Evolutionary conservation across 2,329 filamentous ascomycete species (phyloP), one percentile per base, ranked within the genome.

Genomic region (Apiospora saccharicola): DNA sequence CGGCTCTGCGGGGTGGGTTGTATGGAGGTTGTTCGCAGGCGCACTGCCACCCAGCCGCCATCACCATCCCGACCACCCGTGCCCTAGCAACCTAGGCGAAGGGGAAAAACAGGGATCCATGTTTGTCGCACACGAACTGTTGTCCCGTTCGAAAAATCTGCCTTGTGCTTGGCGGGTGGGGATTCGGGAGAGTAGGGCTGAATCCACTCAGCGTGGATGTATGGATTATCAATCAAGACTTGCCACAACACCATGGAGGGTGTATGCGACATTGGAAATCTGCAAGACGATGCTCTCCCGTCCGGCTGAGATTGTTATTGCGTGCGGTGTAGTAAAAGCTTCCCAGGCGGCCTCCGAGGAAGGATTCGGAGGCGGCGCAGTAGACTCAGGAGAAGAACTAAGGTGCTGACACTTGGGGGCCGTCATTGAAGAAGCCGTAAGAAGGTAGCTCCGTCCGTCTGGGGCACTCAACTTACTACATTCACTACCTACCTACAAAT

Each of bases 81-180:
- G 26, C 26, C 26, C 26, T 30, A 30, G 53, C 16, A 46, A 44
- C 43, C 26, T 57, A 41, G 14, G 13, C 46, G 46, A 41, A 37
- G 7, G 30, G 19, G 22, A 12, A 41, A 24, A 64, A 64, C 57
- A 64, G 34, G 57, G 57, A 64, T 64, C 19, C 7, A 8, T 41
- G 57, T 30, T 64, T 41, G 57, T 64, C 57, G 57, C 57, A 41
- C 34, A 64, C 57, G 34, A 64, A 64, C 57, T 37, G 57, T 19
- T 64, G 57, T 64, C 57, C 57, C 57, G 57, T 64, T 64, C 51
- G 19, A 19, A 64, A 64, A 64, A 41, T 64, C 57, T 64, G 57
- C 57, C 57, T 64, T 64, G 37, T 10, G 37, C 37, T 41, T 41
- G 34, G 57, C 57, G 19, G 57, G 57, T 61, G 57, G 30, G 13